Conservation (phyloP, 2,329 filamentous ascomycete genomes). For the Nemania diffusa region DNA sequence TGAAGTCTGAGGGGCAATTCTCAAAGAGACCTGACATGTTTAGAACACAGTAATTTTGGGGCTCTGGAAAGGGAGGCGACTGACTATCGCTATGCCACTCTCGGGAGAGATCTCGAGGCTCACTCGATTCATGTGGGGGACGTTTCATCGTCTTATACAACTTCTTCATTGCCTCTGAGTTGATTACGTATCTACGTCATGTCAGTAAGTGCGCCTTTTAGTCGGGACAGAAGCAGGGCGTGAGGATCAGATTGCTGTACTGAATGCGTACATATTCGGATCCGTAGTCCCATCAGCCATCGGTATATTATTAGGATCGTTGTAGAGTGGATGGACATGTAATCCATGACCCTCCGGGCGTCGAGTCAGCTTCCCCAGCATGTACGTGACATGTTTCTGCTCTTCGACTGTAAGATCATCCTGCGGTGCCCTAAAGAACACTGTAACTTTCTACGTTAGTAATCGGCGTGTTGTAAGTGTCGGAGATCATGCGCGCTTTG, state of each 20-base stretch:
- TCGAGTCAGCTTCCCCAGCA: slow-evolving; percentile 49
- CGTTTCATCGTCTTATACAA: slow-evolving; percentile 52
- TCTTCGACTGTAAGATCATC: slow-evolving; percentile 49
- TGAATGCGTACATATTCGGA: slow-evolving; percentile 49
- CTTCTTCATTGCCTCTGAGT: slow-evolving; percentile 50
- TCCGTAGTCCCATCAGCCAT: slow-evolving; percentile 53
- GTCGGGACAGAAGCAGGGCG: background rate
- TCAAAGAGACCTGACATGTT: slow-evolving; percentile 45
- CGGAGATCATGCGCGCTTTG: background rate
- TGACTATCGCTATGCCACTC: slow-evolving; percentile 53
- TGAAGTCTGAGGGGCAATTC: slow-evolving; percentile 49
- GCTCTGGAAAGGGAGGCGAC: slow-evolving; percentile 1
- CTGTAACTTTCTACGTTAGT: slow-evolving; percentile 19
- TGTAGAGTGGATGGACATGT: slow-evolving; percentile 50
- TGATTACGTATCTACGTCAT: slow-evolving; percentile 50
- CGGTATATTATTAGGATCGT: slow-evolving; percentile 51
- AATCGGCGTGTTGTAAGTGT: background rate
- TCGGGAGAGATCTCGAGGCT: slow-evolving; percentile 48
- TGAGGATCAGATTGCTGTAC: background rate
- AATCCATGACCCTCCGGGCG: slow-evolving; percentile 47
- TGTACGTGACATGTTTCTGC: slow-evolving; percentile 49
- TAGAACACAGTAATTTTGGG: background rate
- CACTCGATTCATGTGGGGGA: slow-evolving; percentile 38
- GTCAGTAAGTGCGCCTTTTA: slow-evolving; percentile 3
- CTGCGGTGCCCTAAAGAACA: slow-evolving; percentile 48